Conservation (phyloP, 768 basidiomycete species). For the Agrocybe pediades region DNA sequence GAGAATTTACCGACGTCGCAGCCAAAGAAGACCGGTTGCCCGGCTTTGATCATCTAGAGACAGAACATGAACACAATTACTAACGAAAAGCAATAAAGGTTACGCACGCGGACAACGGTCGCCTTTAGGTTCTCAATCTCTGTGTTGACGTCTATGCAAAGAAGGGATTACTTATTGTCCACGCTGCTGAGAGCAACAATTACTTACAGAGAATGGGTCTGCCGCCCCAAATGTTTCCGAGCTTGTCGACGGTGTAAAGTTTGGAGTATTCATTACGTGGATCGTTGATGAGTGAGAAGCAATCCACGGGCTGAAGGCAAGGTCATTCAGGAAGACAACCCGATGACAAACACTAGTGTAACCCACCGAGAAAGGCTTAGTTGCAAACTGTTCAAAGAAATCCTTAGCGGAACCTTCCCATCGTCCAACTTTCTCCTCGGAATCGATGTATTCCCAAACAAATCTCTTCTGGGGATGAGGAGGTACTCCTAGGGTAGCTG, state of each 20-base stretch:
- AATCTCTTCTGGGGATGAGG: constrained; percentile 73
- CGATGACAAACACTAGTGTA: not conserved
- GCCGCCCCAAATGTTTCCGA: constrained; percentile 92
- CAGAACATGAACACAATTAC: not conserved
- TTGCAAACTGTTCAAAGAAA: constrained; percentile 70
- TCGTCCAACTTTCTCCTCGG: constrained; percentile 68
- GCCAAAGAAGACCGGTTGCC: constrained; percentile 92
- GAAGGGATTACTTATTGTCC: not conserved
- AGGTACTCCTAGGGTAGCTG: constrained; percentile 84
- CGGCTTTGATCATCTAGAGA: constrained; percentile 73
- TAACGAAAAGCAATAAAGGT: not conserved
- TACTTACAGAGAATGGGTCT: constrained; percentile 79
- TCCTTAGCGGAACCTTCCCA: constrained; percentile 85
- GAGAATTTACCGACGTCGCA: constrained; percentile 94
- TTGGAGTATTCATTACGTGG: constrained; percentile 83
- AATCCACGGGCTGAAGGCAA: constrained; percentile 57
- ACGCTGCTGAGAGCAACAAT: not conserved
- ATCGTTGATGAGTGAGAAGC: constrained; percentile 94
- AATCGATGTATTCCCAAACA: constrained; percentile 88
- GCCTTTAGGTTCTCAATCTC: constrained; percentile 80
- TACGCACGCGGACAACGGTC: constrained; percentile 67
- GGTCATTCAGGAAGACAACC: no score
- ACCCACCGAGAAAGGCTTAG: constrained; percentile 56
- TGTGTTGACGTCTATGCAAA: constrained; percentile 80
- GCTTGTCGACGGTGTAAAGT: constrained; percentile 89